Percentiles rank a stretch among this genome's conserved stretches.
These are phyloP conservation scores for Podospora comata DNA, from an alignment of 495 filamentous ascomycete genomes.

Conservation along the genomic window DNA sequence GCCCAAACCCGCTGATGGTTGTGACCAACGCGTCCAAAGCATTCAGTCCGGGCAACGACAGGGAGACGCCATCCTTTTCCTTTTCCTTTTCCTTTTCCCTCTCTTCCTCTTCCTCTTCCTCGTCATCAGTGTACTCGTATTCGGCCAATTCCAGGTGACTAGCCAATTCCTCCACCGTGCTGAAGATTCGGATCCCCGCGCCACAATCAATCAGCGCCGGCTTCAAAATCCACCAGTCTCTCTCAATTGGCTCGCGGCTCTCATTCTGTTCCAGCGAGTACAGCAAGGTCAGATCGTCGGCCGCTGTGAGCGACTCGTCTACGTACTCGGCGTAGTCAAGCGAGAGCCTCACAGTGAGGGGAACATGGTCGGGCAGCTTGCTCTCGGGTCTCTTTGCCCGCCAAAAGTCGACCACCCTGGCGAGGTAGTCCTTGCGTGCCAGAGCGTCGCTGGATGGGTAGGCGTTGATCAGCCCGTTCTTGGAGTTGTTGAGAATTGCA, in stretches of 20 bases:
- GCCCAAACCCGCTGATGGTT: background rate
- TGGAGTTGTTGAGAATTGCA: constrained; percentile 18
- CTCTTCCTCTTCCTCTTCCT: constrained; percentile 17
- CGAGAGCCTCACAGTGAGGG: constrained; percentile 65
- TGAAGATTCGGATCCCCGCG: constrained; percentile 73
- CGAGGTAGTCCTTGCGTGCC: constrained; percentile 27
- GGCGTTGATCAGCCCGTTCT: constrained; percentile 25
- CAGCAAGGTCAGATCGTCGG: constrained; percentile 58
- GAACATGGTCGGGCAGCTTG: constrained; percentile 54
- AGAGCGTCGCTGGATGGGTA: constrained; percentile 30
- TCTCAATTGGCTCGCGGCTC: constrained; percentile 38
- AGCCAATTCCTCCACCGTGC: constrained; percentile 60
- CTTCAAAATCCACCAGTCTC: constrained; percentile 81
- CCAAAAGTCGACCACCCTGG: constrained; percentile 27
- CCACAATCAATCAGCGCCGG: constrained; percentile 79
- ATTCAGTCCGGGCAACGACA: constrained; percentile 16
- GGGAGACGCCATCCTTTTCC: constrained; percentile 7
- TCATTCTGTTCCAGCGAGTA: constrained; percentile 60
- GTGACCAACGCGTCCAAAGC: constrained; percentile 13
- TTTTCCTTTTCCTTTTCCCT: constrained; percentile 10
- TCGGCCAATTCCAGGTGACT: constrained; percentile 71
- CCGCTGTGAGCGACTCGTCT: constrained; percentile 70
- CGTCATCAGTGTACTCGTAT: constrained; percentile 23
- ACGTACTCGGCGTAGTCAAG: constrained; percentile 80
- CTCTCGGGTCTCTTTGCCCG: constrained; percentile 59